Conservation (phyloP, 2,329 filamentous ascomycete species). For the Coniochaeta sp. region DNA sequence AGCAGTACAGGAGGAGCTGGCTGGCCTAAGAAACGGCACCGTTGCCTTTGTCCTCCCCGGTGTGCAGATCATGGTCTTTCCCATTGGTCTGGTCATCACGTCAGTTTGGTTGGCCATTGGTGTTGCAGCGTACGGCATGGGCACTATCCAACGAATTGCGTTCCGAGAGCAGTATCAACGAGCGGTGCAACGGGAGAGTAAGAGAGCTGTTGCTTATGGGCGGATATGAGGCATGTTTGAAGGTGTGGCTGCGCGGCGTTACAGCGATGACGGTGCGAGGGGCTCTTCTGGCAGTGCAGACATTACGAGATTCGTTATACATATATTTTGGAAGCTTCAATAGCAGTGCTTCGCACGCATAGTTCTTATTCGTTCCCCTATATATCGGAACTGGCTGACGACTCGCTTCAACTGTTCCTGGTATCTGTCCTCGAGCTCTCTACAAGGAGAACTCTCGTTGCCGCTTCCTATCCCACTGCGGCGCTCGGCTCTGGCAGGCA, state of each 20-base stretch:
- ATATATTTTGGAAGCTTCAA: too few relatives aligned
- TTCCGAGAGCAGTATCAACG: slow-evolving; percentile 58
- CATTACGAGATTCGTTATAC: too few relatives aligned
- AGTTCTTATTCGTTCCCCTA: too few relatives aligned
- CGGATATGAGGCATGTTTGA: slow-evolving; percentile 18
- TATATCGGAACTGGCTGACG: too few relatives aligned
- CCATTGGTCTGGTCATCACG: slow-evolving; percentile 62
- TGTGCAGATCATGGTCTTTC: slow-evolving; percentile 60
- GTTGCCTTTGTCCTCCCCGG: slow-evolving; percentile 65
- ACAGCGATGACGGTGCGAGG: too few relatives aligned
- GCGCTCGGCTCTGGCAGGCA: too few relatives aligned
- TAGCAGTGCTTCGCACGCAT: too few relatives aligned
- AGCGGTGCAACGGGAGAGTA: slow-evolving; percentile 35
- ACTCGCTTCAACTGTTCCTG: too few relatives aligned
- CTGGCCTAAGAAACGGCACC: slow-evolving; percentile 39
- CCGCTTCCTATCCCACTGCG: too few relatives aligned
- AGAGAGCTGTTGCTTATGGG: slow-evolving; percentile 18
- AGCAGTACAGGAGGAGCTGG: slow-evolving; percentile 40
- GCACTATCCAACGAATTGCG: slow-evolving; percentile 59
- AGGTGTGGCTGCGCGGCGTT: neutral
- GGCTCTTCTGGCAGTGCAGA: too few relatives aligned
- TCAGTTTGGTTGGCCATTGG: slow-evolving; percentile 54
- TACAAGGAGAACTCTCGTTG: too few relatives aligned
- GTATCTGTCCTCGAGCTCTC: too few relatives aligned
- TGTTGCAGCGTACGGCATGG: slow-evolving; percentile 50